A percentile compares a stretch with the other conserved stretches of the same genome.
phyloP scores from a whole-genome alignment of 2,329 filamentous ascomycete species.

The Geosmithia morbida region DNA sequence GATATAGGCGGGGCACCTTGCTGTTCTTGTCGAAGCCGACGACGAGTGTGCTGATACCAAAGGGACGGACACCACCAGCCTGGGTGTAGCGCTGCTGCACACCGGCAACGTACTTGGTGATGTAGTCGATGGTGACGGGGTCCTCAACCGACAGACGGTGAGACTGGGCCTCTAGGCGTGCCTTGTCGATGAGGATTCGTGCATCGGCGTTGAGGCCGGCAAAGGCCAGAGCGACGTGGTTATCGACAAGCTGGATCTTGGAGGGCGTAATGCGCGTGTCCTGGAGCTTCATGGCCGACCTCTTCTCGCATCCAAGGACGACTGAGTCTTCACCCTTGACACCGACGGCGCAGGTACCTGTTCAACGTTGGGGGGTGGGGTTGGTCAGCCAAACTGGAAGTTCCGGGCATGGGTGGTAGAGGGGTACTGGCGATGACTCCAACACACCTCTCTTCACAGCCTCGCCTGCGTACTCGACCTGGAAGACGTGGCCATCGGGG shows the following conservation, averaged over 20 bases:
- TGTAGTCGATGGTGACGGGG: conserved; percentile 95
- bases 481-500: conserved; percentile 98
- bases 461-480: conserved; percentile 98
- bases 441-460: conserved; percentile 86
- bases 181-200: conserved; percentile 95
- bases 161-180: conserved; percentile 90
- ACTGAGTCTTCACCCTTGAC: conserved; percentile 93
- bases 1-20: conserved; percentile 79
- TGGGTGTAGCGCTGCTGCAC: conserved; percentile 99
- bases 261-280: conserved; percentile 98
- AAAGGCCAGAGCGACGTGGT: conserved; percentile 92
- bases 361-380: background rate
- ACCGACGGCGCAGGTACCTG: conserved; percentile 92
- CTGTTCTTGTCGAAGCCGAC: conserved; percentile 97
- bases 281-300: conserved; percentile 98
- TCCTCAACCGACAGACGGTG: conserved; percentile 96
- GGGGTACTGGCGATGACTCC: background rate
- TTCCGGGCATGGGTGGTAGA: background rate
- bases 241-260: conserved; percentile 93
- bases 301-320: conserved; percentile 95
- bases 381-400: conserved; percentile 5
- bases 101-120: conserved; percentile 95
- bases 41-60: conserved; percentile 94
- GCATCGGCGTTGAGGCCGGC: conserved; percentile 96
- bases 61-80: conserved; percentile 95